A percentile compares a stretch with the other conserved stretches of the same genome.
Evolutionary conservation across 148 eudicot genomes (phyloP).

Genomic region (Fallopia convolvulus): DNA sequence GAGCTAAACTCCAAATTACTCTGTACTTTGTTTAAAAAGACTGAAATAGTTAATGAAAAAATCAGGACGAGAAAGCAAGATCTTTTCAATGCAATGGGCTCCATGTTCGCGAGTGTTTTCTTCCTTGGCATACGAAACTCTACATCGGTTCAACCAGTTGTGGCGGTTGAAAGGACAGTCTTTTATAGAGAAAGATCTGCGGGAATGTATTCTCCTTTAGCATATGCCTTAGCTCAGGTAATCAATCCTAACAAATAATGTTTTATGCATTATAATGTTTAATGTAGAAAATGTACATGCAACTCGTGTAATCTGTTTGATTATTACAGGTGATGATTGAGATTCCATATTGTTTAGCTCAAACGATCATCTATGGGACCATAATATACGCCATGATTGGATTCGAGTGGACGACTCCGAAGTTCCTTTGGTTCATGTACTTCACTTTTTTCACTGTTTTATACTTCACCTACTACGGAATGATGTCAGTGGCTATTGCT

Average conservation of each 20-base stretch:
- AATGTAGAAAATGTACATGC: no score
- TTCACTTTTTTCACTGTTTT: slow-evolving; percentile 6
- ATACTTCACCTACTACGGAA: slow-evolving; percentile 5
- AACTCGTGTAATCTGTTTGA: no score
- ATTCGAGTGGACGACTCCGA: not conserved
- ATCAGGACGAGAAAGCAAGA: slow-evolving; percentile 19
- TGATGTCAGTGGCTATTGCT: slow-evolving; percentile 3
- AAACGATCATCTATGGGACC: slow-evolving; percentile 9
- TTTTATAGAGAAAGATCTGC: slow-evolving; percentile 67
- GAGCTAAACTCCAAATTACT: not conserved
- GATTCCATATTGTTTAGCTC: slow-evolving; percentile 7
- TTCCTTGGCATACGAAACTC: slow-evolving; percentile 49
- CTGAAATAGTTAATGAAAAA: slow-evolving; percentile 16
- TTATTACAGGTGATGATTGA: slow-evolving; percentile 5
- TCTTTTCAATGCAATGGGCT: slow-evolving; percentile 62
- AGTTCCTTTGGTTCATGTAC: slow-evolving; percentile 12
- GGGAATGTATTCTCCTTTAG: slow-evolving; percentile 65
- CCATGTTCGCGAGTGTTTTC: slow-evolving; percentile 46
- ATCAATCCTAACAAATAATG: not conserved
- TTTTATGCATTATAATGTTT: no score
- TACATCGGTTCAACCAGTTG: slow-evolving; percentile 53
- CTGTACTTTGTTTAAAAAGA: not conserved
- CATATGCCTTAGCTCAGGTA: slow-evolving; percentile 69
- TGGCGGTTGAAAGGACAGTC: slow-evolving; percentile 57
- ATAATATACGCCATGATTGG: slow-evolving; percentile 1